Evolutionary conservation across 176 grass and related monocot genomes (phyloP), one percentile per base, ranked within the genome.

Genomic region (Triticum turgidum): DNA sequence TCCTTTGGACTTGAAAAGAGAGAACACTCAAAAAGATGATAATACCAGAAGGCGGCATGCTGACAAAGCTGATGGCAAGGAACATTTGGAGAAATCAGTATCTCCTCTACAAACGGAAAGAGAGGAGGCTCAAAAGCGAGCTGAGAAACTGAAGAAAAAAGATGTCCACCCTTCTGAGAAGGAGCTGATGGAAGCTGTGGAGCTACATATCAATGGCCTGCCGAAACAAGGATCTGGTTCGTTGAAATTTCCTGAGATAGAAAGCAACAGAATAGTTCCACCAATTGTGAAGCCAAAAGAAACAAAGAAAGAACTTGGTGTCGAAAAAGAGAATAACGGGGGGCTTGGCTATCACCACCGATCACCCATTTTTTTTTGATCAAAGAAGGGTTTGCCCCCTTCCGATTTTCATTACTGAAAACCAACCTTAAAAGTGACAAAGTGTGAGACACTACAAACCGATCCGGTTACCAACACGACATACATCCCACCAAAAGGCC

Each of bases 321-420:
- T 84, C 4, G 86, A 89, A 87, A 93, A 91, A 81, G 92, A 90
- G 80, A 93, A 92, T 20, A 29, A 51, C 30, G 80, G 69, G 73
- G 41, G 21, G 22, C 33, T 68, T 63, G 76, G 17, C 56, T n/a
- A 78, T 45, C 58, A 61, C 61, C 76, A 87, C 59, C 61, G 20
- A 80, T 61, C 79, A 76, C 21, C 13, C 20, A 73, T 82, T 27
- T 79, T 71, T 62, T 70, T 70, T 32, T 86, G 37, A n/a, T n/a
- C n/a, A n/a, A n/a, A n/a, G n/a, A n/a, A n/a, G n/a, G n/a, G n/a
- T n/a, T n/a, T n/a, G n/a, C n/a, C n/a, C n/a, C n/a, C n/a, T n/a
- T n/a, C n/a, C n/a, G n/a, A n/a, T n/a, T n/a, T n/a, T n/a, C n/a
- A n/a, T n/a, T n/a, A n/a, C n/a, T n/a, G n/a, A n/a, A n/a, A n/a